Evolutionary conservation across 2,329 filamentous ascomycete species (phyloP).

Genomic region (Didymella pinodella): DNA sequence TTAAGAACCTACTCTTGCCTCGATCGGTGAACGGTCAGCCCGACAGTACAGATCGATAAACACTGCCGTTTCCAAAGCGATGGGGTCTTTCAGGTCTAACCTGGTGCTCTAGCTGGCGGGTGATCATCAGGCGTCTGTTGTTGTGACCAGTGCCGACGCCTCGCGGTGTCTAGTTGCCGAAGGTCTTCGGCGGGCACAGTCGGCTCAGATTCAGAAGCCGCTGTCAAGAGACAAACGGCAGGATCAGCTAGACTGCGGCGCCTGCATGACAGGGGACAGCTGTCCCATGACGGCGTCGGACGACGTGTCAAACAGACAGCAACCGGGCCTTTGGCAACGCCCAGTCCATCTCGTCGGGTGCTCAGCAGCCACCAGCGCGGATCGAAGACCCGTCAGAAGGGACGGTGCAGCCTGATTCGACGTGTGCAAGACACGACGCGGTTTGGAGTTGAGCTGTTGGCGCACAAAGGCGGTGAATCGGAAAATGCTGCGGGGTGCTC

Average conservation of each 20-base stretch:
- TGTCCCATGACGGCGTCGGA: slow-evolving; percentile 6
- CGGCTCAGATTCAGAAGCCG: slow-evolving; percentile 6
- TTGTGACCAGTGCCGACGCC: slow-evolving; percentile 3
- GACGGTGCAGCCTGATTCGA: slow-evolving; percentile 12
- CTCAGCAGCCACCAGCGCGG: slow-evolving; percentile 7
- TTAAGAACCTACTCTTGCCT: too few species aligned
- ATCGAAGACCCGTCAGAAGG: not conserved
- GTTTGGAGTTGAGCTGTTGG: slow-evolving; percentile 11
- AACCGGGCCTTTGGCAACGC: slow-evolving; percentile 8
- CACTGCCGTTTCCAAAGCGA: slow-evolving; percentile 2
- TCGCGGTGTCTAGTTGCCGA: slow-evolving; percentile 4
- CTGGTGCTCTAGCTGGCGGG: not conserved
- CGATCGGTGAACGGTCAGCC: not conserved
- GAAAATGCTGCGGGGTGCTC: slow-evolving; percentile 12
- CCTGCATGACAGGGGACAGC: slow-evolving; percentile 10
- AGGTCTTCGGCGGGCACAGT: slow-evolving; percentile 9
- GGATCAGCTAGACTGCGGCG: slow-evolving; percentile 15
- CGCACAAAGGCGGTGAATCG: slow-evolving; percentile 15
- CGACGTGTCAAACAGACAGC: slow-evolving; percentile 15
- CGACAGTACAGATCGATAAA: slow-evolving; percentile 1
- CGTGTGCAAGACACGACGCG: slow-evolving; percentile 2
- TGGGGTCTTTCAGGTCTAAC: not conserved
- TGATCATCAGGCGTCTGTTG: not conserved
- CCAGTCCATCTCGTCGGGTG: slow-evolving; percentile 9
- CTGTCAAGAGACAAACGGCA: slow-evolving; percentile 13